Evolutionary conservation across 176 grass and related monocot genomes (phyloP).

Genomic region (Eleusine coracana): DNA sequence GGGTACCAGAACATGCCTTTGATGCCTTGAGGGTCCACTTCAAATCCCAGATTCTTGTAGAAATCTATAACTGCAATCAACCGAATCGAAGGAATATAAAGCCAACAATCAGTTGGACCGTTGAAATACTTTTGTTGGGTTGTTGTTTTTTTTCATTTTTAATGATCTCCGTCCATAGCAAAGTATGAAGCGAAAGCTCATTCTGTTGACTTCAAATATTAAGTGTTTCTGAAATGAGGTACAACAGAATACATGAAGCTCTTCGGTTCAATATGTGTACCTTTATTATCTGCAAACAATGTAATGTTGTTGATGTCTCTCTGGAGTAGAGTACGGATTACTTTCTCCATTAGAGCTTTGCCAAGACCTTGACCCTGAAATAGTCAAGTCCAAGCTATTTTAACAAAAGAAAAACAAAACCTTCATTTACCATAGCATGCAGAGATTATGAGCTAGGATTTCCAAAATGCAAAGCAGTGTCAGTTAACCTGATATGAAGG

Average conservation of each 20-base stretch:
- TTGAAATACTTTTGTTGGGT: conserved; percentile 4
- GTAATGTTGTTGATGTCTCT: conserved; percentile 97
- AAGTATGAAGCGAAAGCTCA: not conserved
- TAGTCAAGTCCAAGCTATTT: not conserved
- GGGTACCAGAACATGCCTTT: conserved; percentile 99
- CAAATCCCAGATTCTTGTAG: conserved; percentile 97
- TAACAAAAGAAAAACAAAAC: not conserved
- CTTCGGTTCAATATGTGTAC: conserved; percentile 19
- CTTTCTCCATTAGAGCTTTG: conserved; percentile 85
- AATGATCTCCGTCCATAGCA: not conserved
- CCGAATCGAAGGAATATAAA: not conserved
- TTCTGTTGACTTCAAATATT: not conserved
- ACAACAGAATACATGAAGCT: not conserved
- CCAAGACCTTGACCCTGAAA: conserved; percentile 94
- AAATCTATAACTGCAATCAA: conserved; percentile 86
- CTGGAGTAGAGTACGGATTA: conserved; percentile 78
- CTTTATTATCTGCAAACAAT: conserved; percentile 94
- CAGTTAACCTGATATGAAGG: conserved; percentile 84
- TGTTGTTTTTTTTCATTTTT: not conserved
- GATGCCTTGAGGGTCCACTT: conserved; percentile 95
- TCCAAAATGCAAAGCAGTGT: not conserved
- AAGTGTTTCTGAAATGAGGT: too few species aligned
- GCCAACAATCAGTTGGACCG: not conserved
- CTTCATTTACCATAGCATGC: not conserved
- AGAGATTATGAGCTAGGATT: not conserved